Evolutionary conservation across 495 filamentous ascomycete genomes (phyloP).

Genomic region (Hypoxylon lenormandii): DNA sequence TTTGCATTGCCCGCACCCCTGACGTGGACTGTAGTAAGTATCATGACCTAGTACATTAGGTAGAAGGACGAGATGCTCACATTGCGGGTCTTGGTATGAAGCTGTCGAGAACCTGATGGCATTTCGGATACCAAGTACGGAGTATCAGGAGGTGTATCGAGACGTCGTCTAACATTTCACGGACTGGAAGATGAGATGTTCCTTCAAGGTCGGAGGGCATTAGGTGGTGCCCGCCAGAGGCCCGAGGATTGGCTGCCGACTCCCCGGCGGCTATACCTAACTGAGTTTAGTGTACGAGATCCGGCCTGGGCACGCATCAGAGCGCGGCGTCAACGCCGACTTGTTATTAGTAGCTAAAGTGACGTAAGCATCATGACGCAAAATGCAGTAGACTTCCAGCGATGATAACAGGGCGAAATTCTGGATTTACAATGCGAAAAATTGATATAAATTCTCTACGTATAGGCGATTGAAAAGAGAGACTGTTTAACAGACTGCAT

Average conservation of each 20-base stretch:
- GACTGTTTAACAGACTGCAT: too few relatives aligned
- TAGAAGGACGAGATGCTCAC: not conserved
- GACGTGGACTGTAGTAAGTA: not conserved
- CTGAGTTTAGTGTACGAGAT: not conserved
- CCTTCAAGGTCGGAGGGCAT: not conserved
- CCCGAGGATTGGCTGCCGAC: not conserved
- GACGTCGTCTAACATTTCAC: too few relatives aligned
- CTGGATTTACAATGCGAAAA: too few relatives aligned
- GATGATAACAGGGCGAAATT: too few relatives aligned
- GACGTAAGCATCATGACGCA: too few relatives aligned
- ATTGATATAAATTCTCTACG: too few relatives aligned
- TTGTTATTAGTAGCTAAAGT: too few relatives aligned
- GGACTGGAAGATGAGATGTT: not conserved
- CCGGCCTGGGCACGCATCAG: not conserved
- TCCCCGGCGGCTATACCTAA: not conserved
- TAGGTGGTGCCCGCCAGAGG: not conserved
- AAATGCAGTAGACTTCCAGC: too few relatives aligned
- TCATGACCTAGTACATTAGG: not conserved
- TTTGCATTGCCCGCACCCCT: slow-evolving; percentile 1
- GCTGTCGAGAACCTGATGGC: not conserved
- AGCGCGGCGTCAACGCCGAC: too few relatives aligned
- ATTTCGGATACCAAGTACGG: not conserved
- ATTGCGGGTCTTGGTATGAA: slow-evolving; percentile 4
- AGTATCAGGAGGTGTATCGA: not conserved
- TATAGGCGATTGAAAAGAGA: too few relatives aligned